Base-by-base conservation (phyloP, 1,139 yeast genomes). In the Kluyveromyces sp. region DNA sequence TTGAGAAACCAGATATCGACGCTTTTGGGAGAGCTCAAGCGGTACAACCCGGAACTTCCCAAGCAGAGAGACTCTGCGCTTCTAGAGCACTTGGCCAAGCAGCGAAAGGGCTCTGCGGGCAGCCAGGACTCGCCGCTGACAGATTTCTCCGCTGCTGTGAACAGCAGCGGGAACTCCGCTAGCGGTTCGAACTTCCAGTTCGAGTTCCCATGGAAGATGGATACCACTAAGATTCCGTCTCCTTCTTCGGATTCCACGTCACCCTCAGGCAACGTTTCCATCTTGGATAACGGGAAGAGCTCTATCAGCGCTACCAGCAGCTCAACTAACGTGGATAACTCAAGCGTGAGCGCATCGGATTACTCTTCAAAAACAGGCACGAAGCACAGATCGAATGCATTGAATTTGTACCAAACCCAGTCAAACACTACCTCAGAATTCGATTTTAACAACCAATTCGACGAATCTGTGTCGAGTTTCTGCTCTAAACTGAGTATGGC, bases 401-500 rank as follows among this genome's bases (percentile, higher is more conserved):
- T 38, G 20, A 38, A 38, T 13, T 25, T 38, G 18, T 38, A 38
- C 36, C 41, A 38, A 9, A 31, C 35, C 7, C 34, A 38, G 8
- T 32, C 41, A 4, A 31, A 31, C 17, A 34, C 35, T 33, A 42
- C 55, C 12, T 57, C 59, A 36, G 60, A 61, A 22, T 63, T 64
- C 43, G 60, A 65, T 45, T 67, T 67, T 45, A 63, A 67, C 39
- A 71, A 67, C n/a, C 65, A 68, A 44, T 74, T 69, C 52, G 71
- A 72, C 54, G 78, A 74, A 51, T 69, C 70, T 42, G 69, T 71
- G 19, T 56, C 64, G 33, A 81, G 80, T 40, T 89, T 89, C 58
- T 89, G 97, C 59, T 75, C 74, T 22, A 77, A 80, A 55, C 70
- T 89, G 54, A 76, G 77, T 49, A 75, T 79, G 60, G 96, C 89